Base-by-base conservation (phyloP, 768 basidiomycete genomes). In the Dendrothele bispora region DNA sequence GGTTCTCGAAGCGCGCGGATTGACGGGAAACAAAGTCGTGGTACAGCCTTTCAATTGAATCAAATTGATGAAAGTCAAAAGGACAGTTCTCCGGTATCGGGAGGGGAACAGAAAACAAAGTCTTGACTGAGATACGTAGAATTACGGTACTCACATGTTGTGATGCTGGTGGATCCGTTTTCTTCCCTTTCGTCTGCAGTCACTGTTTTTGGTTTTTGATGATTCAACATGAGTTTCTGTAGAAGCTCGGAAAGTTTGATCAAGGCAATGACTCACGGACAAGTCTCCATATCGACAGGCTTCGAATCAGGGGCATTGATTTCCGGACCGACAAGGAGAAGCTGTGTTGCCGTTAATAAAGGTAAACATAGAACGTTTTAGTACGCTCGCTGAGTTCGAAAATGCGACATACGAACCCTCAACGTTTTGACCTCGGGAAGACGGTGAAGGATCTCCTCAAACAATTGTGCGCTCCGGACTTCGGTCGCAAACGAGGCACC, bases 381-480 rank as follows among this genome's bases (percentile, higher is more conserved):
- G 46, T 39, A 10, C 32, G 26, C 6, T 14, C 17, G n/a, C n/a
- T 7, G 35, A 27, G 11, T 24, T 7, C 2, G 21, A 49, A 12
- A 37, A 39, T 17, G 11, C 18, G 12, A 28, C 6, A 11, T 25
- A n/a, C 37, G 21, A 47, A 66, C 69, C 53, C 61, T 59, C 22
- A 70, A 49, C 1, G 39, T 54, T 24, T 66, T 61, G 8, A 68
- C 58, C 26, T 49, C 45, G 4, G 67, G 69, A 15, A 66, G 50
- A 25, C 67, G 60, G 46, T 70, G 67, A 7, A 70, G 40, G n/a
- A 69, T 62, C 41, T 69, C 67, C 46, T 70, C 69, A 44, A 70
- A 69, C 1, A 60, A 43, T 15, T 49, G 35, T 3, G 51, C 51
- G 39, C 52, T 35, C 27, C 40, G 17, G 12, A 62, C 24, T 35